A percentile compares a stretch with the other conserved stretches of the same genome.
Evolutionary conservation across 2,329 filamentous ascomycete genomes (phyloP).

Genomic region (Xylaria sp.): DNA sequence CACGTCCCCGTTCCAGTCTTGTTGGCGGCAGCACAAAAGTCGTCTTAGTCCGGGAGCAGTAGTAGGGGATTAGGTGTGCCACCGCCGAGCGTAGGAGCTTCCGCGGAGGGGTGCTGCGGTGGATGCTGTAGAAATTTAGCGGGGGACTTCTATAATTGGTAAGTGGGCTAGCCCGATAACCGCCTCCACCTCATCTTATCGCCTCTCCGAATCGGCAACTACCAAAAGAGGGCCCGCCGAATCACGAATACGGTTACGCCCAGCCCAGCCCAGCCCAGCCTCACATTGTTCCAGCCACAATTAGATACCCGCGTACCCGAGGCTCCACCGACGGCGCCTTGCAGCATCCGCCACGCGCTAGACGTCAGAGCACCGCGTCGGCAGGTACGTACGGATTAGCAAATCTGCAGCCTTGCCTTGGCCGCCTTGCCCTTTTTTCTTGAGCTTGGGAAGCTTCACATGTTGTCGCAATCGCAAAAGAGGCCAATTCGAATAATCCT

Average conservation of each 20-base stretch:
- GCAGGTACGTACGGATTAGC: background rate
- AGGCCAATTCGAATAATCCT: conserved; percentile 40
- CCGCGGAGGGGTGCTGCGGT: conserved; percentile 26
- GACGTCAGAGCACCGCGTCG: conserved; percentile 1
- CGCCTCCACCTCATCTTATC: conserved; percentile 25
- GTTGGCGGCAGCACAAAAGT: background rate
- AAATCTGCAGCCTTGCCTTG: conserved; percentile 28
- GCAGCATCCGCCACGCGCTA: conserved; percentile 25
- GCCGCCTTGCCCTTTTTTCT: conserved; percentile 30
- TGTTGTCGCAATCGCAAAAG: conserved; percentile 30
- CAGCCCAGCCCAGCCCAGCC: conserved; percentile 13
- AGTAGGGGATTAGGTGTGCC: background rate
- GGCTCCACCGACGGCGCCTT: background rate
- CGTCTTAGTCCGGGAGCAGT: background rate
- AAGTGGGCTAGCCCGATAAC: conserved; percentile 28
- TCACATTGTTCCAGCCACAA: conserved; percentile 14
- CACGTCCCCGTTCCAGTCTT: background rate
- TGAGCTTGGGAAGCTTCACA: conserved; percentile 32
- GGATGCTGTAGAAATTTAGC: conserved; percentile 25
- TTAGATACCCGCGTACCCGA: background rate
- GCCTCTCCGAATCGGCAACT: conserved; percentile 37
- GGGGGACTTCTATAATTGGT: conserved; percentile 28
- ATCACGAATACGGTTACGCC: background rate
- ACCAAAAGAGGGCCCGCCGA: conserved; percentile 37
- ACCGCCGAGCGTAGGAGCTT: conserved; percentile 23